Conservation (phyloP, 441 rosid species). For the Euphorbia schlechtendalii region DNA sequence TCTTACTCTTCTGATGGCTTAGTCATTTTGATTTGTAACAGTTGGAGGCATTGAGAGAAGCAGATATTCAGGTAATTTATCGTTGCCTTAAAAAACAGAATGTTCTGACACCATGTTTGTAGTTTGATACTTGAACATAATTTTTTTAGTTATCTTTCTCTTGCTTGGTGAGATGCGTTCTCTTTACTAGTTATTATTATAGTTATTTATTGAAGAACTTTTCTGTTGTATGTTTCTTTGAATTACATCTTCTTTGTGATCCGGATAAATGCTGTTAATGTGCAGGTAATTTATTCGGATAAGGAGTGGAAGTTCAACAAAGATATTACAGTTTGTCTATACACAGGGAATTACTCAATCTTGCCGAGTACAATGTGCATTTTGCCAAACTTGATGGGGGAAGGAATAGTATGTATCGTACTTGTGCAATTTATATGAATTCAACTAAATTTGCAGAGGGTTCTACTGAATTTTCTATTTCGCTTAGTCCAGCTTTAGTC, state of each 20-base stretch:
- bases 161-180: too few relatives aligned
- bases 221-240: slow-evolving; percentile 32
- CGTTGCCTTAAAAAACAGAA: slow-evolving; percentile 5
- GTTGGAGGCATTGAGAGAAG: too few relatives aligned
- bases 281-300: slow-evolving; percentile 83
- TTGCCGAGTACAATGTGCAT: slow-evolving; percentile 92
- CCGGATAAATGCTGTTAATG: neutral
- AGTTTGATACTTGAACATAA: too few relatives aligned
- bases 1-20: slow-evolving; percentile 19
- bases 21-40: slow-evolving; percentile 20
- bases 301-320: too few relatives aligned
- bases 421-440: slow-evolving; percentile 25
- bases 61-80: too few relatives aligned
- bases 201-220: slow-evolving; percentile 74
- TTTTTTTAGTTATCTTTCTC: too few relatives aligned
- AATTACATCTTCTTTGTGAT: neutral
- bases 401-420: slow-evolving; percentile 67
- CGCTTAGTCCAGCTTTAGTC: slow-evolving; percentile 77
- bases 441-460: slow-evolving; percentile 52
- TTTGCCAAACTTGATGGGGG: slow-evolving; percentile 99
- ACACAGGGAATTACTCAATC: slow-evolving; percentile 76
- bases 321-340: slow-evolving; percentile 89
- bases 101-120: neutral
- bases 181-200: too few relatives aligned
- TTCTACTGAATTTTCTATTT: slow-evolving; percentile 79